These are phyloP conservation scores for Xylaria castorea DNA, from an alignment of 495 filamentous ascomycete species.

Conservation along the genomic window DNA sequence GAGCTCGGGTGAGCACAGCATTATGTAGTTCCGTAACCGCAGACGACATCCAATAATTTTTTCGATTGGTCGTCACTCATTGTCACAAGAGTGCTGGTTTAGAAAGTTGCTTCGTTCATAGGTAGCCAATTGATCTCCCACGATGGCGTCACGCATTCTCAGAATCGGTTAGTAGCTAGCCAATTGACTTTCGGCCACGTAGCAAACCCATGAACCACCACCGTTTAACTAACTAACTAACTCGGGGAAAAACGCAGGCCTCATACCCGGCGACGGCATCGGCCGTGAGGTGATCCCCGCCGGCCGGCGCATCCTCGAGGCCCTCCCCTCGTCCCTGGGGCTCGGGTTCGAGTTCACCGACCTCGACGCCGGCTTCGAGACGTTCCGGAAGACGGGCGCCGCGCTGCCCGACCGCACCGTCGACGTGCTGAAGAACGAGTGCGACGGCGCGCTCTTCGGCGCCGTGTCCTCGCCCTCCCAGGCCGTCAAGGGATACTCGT, in stretches of 20 bases:
- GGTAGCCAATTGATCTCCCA: slow-evolving; percentile 25
- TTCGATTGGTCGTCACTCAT: not conserved
- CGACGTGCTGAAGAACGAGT: slow-evolving; percentile 81
- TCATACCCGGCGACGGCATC: slow-evolving; percentile 98
- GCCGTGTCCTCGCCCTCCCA: slow-evolving; percentile 91
- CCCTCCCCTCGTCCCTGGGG: slow-evolving; percentile 79
- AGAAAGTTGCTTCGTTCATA: not conserved
- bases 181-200: not conserved
- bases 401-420: slow-evolving; percentile 92
- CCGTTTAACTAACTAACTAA: slow-evolving; percentile 4
- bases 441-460: slow-evolving; percentile 95
- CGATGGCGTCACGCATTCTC: slow-evolving; percentile 63
- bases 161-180: slow-evolving; percentile 60
- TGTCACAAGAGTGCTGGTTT: not conserved
- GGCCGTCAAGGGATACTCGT: slow-evolving; percentile 93
- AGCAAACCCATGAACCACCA: not conserved
- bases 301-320: slow-evolving; percentile 86
- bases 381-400: slow-evolving; percentile 84
- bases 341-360: slow-evolving; percentile 94
- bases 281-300: slow-evolving; percentile 98
- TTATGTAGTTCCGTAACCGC: slow-evolving; percentile 27
- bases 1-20: slow-evolving; percentile 11
- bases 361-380: slow-evolving; percentile 90
- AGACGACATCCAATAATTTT: slow-evolving; percentile 17
- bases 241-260: slow-evolving; percentile 62